Base-by-base conservation (phyloP, 2,329 filamentous ascomycete species). In the Fusarium burgessii region DNA sequence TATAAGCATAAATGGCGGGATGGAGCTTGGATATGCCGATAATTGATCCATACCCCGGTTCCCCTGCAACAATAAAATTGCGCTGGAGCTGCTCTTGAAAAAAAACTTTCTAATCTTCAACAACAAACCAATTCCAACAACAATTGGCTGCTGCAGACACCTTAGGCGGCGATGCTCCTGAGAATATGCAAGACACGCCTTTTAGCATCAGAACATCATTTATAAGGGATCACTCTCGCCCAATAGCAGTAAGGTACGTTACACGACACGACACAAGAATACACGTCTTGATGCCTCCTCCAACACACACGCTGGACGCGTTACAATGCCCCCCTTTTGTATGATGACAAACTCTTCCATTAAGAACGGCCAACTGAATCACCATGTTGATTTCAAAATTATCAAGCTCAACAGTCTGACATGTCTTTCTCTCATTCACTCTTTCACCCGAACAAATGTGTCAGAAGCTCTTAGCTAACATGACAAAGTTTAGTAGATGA, bases 321-420 rank as follows among this genome's bases (percentile, higher is more conserved):
- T 29, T 60, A 29, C 58, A 60, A 45, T 58, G 7, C 29, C n/a
- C 70, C 70, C 58, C 27, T 52, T 42, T 56, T 64, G 52, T 47
- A 82, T 88, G 87, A 90, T 90, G 87, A 90, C 81, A 82, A 66
- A 82, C 73, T 78, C 82, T 87, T 80, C 78, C 84, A 82, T 87
- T 88, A 89, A 89, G 87, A 90, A 90, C 88, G 87, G 87, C 88
- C 88, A 89, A 88, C 88, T 86, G 86, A 90, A 89, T 81, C 75
- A 77, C 78, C 74, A 85, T 89, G 87, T 88, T 85, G 87, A 89
- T 77, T 76, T 73, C 82, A 81, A 83, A 84, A 81, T 81, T 82
- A 86, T 88, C 87, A 89, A 89, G 87, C 87, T 89, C 86, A 89
- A 88, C 86, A 89, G 86, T 90, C 87, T 90, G 87, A 89, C 72